Conservation (phyloP, 2,329 filamentous ascomycete genomes). For the Claviceps quebecensis region DNA sequence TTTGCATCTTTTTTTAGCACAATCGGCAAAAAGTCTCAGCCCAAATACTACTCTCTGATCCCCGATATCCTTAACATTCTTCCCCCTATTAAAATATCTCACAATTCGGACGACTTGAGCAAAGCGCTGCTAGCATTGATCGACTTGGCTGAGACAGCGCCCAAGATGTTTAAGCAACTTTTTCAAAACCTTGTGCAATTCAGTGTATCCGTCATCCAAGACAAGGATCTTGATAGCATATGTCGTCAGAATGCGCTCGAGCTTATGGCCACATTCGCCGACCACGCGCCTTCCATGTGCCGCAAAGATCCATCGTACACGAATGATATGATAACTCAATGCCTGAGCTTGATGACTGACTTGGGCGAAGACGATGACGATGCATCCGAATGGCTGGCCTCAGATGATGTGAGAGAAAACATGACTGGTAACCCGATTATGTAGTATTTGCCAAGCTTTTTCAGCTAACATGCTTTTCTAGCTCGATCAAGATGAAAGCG, state of each 20-base stretch:
- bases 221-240: conserved; percentile 84
- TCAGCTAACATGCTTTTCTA: conserved; percentile 23
- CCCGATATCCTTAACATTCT: conserved; percentile 90
- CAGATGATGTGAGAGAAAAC: conserved; percentile 60
- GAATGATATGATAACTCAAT: conserved; percentile 95
- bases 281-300: conserved; percentile 88
- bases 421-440: background rate
- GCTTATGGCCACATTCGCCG: conserved; percentile 94
- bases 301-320: conserved; percentile 88
- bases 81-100: conserved; percentile 80
- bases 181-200: conserved; percentile 90
- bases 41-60: conserved; percentile 76
- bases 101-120: conserved; percentile 81
- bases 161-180: conserved; percentile 94
- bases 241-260: conserved; percentile 91
- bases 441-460: no score
- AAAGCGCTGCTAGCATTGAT: conserved; percentile 84
- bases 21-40: conserved; percentile 72
- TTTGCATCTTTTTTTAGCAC: conserved; percentile 94
- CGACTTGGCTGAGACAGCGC: conserved; percentile 83
- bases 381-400: conserved; percentile 81
- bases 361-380: conserved; percentile 90
- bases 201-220: conserved; percentile 82
- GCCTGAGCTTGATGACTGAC: conserved; percentile 94
- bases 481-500: conserved; percentile 91